Percentiles rank a stretch among this genome's conserved stretches.
phyloP scores from a whole-genome alignment of 805 yeast species.

The Candida arabinofermentans region DNA sequence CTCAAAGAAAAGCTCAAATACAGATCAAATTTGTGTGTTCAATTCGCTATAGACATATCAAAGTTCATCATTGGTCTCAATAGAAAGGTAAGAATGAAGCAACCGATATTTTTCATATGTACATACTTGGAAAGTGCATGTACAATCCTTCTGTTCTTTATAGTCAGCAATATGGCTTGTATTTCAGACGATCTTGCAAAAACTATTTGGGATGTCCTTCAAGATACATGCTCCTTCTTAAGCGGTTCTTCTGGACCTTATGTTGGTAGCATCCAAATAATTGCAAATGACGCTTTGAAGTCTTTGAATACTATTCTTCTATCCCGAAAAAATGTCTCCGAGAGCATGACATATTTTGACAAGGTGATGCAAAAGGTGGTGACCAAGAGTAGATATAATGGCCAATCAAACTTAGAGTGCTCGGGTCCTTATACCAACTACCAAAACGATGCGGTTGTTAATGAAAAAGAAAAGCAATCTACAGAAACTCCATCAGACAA shows the following conservation, averaged over 20 bases:
- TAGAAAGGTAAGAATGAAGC: conserved; percentile 15
- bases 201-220: conserved; percentile 19
- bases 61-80: conserved; percentile 18
- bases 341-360: conserved; percentile 10
- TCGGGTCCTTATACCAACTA: not conserved
- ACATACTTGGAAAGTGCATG: conserved; percentile 22
- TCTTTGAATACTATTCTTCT: conserved; percentile 11
- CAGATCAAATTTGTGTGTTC: conserved; percentile 16
- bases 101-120: conserved; percentile 21
- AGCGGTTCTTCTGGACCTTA: conserved; percentile 21
- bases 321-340: not conserved
- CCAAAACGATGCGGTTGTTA: not conserved
- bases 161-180: conserved; percentile 11
- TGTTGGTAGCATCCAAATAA: conserved; percentile 16
- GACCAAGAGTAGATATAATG: not conserved
- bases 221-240: conserved; percentile 18
- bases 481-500: not conserved
- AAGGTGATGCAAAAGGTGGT: conserved; percentile 7
- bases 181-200: conserved; percentile 15
- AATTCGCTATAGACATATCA: conserved; percentile 17
- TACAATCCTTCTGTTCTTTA: conserved; percentile 18
- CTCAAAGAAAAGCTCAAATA: conserved; percentile 9
- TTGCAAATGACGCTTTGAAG: conserved; percentile 21
- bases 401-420: too few relatives aligned
- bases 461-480: not conserved